A percentile compares a stretch with the other conserved stretches of the same genome.
Evolutionary conservation across 345 rosid species (phyloP).

Genomic region (Corchorus olitorius): DNA sequence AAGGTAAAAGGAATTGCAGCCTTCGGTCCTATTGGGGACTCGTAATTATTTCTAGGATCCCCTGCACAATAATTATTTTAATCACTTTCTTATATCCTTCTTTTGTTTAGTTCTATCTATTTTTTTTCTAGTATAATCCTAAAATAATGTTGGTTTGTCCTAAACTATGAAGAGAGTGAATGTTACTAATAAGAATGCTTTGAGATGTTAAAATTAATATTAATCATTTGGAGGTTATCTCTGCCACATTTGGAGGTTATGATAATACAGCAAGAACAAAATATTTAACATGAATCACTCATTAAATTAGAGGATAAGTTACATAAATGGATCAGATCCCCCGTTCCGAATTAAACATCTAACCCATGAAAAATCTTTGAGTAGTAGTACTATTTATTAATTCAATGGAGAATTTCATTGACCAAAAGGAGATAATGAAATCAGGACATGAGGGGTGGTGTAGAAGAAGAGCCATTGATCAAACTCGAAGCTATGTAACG

Average conservation of each 20-base stretch:
- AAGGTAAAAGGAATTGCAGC: conserved; percentile 62
- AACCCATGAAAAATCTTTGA: neutral
- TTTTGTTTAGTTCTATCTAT: neutral
- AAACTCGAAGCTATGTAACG: conserved; percentile 45
- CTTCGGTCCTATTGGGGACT: conserved; percentile 96
- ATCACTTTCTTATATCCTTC: neutral
- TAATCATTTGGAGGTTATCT: neutral
- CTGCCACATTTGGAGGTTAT: too few relatives aligned
- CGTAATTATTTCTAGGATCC: conserved; percentile 31
- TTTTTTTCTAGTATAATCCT: neutral
- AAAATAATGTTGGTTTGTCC: neutral
- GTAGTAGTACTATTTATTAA: neutral
- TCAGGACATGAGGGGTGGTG: conserved; percentile 26
- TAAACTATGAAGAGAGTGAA: neutral
- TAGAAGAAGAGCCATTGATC: conserved; percentile 36
- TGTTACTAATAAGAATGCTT: neutral
- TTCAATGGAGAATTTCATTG: neutral
- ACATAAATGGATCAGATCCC: neutral
- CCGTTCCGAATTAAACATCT: neutral
- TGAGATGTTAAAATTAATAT: neutral
- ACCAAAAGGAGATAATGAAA: neutral
- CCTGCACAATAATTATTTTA: neutral
- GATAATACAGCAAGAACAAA: too few relatives aligned
- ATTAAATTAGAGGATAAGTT: too few relatives aligned
- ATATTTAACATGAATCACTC: too few relatives aligned